Conservation (phyloP, 2,329 filamentous ascomycete genomes). For the Hypoxylon sp. region DNA sequence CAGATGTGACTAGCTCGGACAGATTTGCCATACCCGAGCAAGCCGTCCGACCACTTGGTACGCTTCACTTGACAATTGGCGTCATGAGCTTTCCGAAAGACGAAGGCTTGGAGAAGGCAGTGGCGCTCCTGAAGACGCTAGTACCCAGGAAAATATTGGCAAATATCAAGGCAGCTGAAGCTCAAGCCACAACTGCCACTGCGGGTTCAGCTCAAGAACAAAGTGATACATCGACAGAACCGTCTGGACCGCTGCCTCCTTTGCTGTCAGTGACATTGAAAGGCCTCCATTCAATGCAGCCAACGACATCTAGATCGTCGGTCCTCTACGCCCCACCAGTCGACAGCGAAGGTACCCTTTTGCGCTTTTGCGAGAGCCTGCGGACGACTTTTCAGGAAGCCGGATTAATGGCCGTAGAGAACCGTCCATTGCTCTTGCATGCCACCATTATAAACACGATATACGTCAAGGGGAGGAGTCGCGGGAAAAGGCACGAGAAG, state of each 20-base stretch:
- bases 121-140: conserved; percentile 57
- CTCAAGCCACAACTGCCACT: conserved; percentile 3
- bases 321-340: conserved; percentile 75
- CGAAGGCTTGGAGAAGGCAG: conserved; percentile 59
- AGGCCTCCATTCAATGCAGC: conserved; percentile 75
- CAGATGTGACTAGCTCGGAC: conserved; percentile 64
- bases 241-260: conserved; percentile 19
- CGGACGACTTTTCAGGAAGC: conserved; percentile 66
- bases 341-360: conserved; percentile 66
- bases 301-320: conserved; percentile 66
- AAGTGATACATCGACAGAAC: conserved; percentile 38
- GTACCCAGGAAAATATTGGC: conserved; percentile 58
- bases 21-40: conserved; percentile 69
- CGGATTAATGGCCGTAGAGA: conserved; percentile 69
- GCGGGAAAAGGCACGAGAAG: conserved; percentile 53
- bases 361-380: conserved; percentile 70
- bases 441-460: conserved; percentile 90
- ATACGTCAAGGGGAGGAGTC: conserved; percentile 68
- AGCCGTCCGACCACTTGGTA: conserved; percentile 81
- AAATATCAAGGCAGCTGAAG: conserved; percentile 33
- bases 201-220: conserved; percentile 14
- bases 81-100: conserved; percentile 79
- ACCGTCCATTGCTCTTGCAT: conserved; percentile 78
- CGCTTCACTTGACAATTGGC: conserved; percentile 87
- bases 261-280: conserved; percentile 62